These are phyloP conservation scores for Saturnispora dispora DNA, from an alignment of 805 yeast species.

Conservation along the genomic window DNA sequence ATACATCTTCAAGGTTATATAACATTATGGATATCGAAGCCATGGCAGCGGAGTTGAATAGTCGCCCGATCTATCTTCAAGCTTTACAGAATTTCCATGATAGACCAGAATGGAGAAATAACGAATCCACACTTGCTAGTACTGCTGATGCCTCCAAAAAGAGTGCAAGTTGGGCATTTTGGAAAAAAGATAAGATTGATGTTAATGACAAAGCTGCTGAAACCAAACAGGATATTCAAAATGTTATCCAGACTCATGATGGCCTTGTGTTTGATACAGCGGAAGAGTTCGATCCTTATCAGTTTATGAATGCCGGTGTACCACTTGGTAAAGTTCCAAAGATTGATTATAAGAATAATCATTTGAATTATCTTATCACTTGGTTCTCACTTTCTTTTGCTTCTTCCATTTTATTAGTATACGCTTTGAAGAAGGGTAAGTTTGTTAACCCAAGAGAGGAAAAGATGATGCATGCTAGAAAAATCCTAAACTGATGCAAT, in stretches of 20 bases:
- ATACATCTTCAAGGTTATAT: constrained; percentile 58
- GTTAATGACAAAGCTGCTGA: background rate
- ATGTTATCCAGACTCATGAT: constrained; percentile 5
- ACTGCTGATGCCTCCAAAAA: constrained; percentile 4
- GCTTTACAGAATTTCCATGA: constrained; percentile 60
- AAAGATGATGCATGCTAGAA: constrained; percentile 42
- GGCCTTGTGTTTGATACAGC: constrained; percentile 18
- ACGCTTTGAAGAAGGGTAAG: constrained; percentile 39
- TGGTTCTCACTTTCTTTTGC: constrained; percentile 87
- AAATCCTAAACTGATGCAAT: constrained; percentile 23
- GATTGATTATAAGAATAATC: constrained; percentile 78
- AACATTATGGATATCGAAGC: constrained; percentile 73
- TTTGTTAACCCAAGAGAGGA: constrained; percentile 34
- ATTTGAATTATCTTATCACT: constrained; percentile 82
- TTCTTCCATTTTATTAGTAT: constrained; percentile 55
- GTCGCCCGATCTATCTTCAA: constrained; percentile 70
- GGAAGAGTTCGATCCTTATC: constrained; percentile 41
- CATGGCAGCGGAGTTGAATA: constrained; percentile 60
- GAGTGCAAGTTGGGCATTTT: constrained; percentile 9
- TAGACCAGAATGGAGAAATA: constrained; percentile 39
- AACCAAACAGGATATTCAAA: background rate
- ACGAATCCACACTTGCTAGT: constrained; percentile 7
- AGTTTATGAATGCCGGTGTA: constrained; percentile 72
- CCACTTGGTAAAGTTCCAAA: constrained; percentile 83
- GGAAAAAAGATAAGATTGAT: constrained; percentile 5